A percentile compares a stretch with the other conserved stretches of the same genome.
Evolutionary conservation across 139 green algal species (phyloP).

Genomic region (Yamagishiella unicocca): DNA sequence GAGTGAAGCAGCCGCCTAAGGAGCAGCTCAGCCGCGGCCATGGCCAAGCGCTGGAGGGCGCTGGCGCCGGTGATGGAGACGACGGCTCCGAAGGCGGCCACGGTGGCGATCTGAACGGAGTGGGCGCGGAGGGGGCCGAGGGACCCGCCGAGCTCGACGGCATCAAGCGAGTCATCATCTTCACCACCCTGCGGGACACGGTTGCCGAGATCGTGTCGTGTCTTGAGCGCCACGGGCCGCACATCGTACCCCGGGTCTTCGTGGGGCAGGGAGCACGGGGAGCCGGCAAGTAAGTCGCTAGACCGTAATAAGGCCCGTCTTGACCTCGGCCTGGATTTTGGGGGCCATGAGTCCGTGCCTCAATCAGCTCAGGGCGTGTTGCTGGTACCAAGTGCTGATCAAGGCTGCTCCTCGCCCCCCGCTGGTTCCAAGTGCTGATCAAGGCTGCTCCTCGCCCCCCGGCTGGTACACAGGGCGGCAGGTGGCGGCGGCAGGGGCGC

Average conservation of each 20-base stretch:
- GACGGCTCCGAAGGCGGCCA: not conserved
- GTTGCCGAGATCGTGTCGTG: constrained; percentile 80
- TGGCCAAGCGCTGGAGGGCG: too few relatives aligned
- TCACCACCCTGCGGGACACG: constrained; percentile 81
- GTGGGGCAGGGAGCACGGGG: constrained; percentile 83
- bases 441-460: too few relatives aligned
- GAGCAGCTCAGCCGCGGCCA: not conserved
- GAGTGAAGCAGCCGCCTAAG: not conserved
- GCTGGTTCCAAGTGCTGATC: not conserved
- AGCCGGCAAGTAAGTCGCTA: not conserved
- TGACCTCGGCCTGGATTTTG: too few relatives aligned
- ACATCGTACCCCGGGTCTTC: constrained; percentile 81
- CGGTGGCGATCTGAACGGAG: not conserved
- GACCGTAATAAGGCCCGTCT: too few relatives aligned
- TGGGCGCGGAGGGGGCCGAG: not conserved
- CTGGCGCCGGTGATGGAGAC: not conserved
- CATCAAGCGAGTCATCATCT: constrained; percentile 81
- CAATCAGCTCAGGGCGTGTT: too few relatives aligned
- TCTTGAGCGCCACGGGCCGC: constrained; percentile 67
- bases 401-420: too few relatives aligned
- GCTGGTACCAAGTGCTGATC: too few relatives aligned
- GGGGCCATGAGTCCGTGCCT: too few relatives aligned
- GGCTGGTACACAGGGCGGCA: not conserved
- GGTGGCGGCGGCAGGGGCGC: not conserved
- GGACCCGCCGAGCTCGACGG: not conserved